Evolutionary conservation across 1,139 yeast species (phyloP), one percentile per base, ranked within the genome.

Genomic region (Yamadazyma atlantica): DNA sequence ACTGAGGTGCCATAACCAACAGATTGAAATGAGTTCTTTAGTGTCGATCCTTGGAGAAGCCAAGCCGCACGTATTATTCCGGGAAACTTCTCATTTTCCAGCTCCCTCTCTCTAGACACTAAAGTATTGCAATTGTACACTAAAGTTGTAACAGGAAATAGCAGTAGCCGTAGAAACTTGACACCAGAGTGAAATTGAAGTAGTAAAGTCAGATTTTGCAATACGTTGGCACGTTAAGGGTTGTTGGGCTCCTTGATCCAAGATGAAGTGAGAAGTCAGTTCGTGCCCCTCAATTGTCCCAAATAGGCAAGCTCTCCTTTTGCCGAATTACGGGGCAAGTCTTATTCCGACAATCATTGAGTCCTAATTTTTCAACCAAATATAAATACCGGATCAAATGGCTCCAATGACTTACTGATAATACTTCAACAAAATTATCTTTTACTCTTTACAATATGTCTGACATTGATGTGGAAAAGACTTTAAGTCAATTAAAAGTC

Each of bases 401-500:
- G 12, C 26, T n/a, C n/a, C n/a, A n/a, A n/a, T n/a, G n/a, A n/a
- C n/a, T n/a, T n/a, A n/a, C n/a, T n/a, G n/a, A n/a, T n/a, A n/a
- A n/a, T n/a, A n/a, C n/a, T n/a, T n/a, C n/a, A n/a, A n/a, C n/a
- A n/a, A n/a, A n/a, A n/a, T n/a, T n/a, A n/a, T n/a, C n/a, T n/a
- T n/a, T n/a, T n/a, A n/a, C n/a, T n/a, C n/a, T n/a, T n/a, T n/a
- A 17, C 21, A 29, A 11, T 4, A 29, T 29, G 32, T 9, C 32
- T 19, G 40, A 36, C 18, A 32, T 45, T 25, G 73, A 78, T 50
- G 62, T 76, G 42, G 82, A 78, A 37, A 48, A 61, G 16, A 46
- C 69, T 5, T 50, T 78, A 27, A 40, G 51, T 5, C 48, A 75
- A 54, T 60, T 78, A 43, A 68, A 78, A 7, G 44, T 61, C 6